These are phyloP conservation scores for Nannochloropsis salina DNA, from an alignment of 108 stramenopile species.

Conservation along the genomic window DNA sequence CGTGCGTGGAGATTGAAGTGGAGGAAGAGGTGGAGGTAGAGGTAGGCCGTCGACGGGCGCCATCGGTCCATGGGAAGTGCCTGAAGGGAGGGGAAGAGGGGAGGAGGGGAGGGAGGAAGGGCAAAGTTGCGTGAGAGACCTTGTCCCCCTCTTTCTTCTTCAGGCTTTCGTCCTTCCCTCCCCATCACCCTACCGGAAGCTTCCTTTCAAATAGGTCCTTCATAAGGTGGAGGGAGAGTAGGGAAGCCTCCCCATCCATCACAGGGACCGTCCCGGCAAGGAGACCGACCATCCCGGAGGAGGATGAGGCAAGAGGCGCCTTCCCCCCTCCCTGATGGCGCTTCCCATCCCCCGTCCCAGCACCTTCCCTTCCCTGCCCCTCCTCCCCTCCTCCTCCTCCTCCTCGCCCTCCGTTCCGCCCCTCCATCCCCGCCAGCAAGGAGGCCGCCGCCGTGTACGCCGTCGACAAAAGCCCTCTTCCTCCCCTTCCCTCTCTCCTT, in stretches of 20 bases:
- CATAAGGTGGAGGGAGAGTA: too few species aligned
- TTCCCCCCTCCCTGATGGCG: too few species aligned
- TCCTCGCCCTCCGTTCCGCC: neutral
- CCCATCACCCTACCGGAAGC: too few species aligned
- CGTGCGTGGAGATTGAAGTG: neutral
- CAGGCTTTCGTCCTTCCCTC: too few species aligned
- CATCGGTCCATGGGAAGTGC: neutral
- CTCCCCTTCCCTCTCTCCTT: neutral
- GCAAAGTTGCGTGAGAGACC: too few species aligned
- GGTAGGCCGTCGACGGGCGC: neutral
- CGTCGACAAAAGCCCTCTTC: conserved; percentile 58
- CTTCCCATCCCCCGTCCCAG: too few species aligned
- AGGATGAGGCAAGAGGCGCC: too few species aligned
- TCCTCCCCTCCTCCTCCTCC: neutral
- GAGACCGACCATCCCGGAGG: too few species aligned
- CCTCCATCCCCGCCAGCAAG: neutral
- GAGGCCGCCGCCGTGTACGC: conserved; percentile 78
- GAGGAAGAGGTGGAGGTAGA: conserved; percentile 3
- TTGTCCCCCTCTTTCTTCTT: too few species aligned
- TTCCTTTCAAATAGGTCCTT: too few species aligned
- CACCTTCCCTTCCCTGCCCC: neutral
- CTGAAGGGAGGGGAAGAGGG: neutral
- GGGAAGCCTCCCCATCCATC: too few species aligned
- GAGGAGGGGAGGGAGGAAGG: neutral
- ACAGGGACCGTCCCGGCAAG: too few species aligned